These are phyloP conservation scores for Amyloporia xantha DNA, from an alignment of 768 basidiomycete species.

Conservation along the genomic window DNA sequence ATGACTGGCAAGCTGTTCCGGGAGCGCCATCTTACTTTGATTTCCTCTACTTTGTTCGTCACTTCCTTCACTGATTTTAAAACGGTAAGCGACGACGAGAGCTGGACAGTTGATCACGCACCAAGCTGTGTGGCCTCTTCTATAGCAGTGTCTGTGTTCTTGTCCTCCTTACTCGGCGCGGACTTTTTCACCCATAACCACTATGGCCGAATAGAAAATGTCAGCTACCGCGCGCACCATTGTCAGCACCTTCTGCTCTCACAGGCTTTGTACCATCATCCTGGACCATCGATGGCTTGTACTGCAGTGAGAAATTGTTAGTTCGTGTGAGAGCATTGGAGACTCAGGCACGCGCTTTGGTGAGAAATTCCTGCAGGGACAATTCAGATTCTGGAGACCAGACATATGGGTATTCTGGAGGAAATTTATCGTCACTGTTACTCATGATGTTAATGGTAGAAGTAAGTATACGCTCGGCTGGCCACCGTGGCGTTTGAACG, in stretches of 20 bases:
- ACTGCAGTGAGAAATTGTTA: slow-evolving; percentile 32
- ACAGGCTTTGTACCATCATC: slow-evolving; percentile 74
- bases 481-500: not conserved
- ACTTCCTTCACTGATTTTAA: slow-evolving; percentile 44
- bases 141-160: slow-evolving; percentile 26
- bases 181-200: slow-evolving; percentile 55
- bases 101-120: slow-evolving; percentile 23
- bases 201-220: slow-evolving; percentile 25
- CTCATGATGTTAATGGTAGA: not conserved
- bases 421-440: slow-evolving; percentile 35
- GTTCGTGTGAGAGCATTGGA: not conserved
- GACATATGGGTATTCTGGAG: slow-evolving; percentile 39
- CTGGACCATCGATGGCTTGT: slow-evolving; percentile 71
- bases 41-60: slow-evolving; percentile 49
- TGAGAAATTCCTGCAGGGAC: slow-evolving; percentile 46
- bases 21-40: too few relatives aligned
- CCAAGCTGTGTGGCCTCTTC: slow-evolving; percentile 40
- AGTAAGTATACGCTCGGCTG: not conserved
- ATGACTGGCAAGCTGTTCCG: too few relatives aligned
- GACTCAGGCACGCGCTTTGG: slow-evolving; percentile 35
- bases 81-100: not conserved
- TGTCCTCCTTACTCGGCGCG: slow-evolving; percentile 2
- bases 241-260: too few relatives aligned
- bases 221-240: not conserved
- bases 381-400: slow-evolving; percentile 41